These are phyloP conservation scores for Cryptococcus sp. DNA, from an alignment of 1,284 basidiomycete genomes.

Conservation along the genomic window DNA sequence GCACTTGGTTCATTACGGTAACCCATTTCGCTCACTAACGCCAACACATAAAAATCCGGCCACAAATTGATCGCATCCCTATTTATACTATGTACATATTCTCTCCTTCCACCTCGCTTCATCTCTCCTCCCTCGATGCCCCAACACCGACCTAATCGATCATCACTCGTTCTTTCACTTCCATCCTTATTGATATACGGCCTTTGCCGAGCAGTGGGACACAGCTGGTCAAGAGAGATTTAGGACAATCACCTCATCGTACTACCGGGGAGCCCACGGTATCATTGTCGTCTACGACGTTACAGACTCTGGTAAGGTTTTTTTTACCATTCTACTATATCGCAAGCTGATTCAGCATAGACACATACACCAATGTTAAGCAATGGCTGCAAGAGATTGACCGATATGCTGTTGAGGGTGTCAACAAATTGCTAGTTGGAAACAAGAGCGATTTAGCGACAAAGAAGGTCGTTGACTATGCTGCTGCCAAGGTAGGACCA, in stretches of 20 bases:
- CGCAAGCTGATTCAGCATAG: constrained; percentile 48
- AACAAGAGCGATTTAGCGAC: constrained; percentile 97
- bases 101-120: neutral
- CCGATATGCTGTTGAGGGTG: constrained; percentile 96
- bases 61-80: neutral
- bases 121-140: neutral
- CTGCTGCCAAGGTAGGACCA: constrained; percentile 77
- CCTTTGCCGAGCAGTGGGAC: constrained; percentile 68
- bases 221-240: constrained; percentile 98
- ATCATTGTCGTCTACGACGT: constrained; percentile 99
- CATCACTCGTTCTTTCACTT: neutral
- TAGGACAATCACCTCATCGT: constrained; percentile 99
- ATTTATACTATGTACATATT: neutral
- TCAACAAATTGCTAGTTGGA: constrained; percentile 95
- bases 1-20: too few relatives aligned
- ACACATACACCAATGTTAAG: constrained; percentile 98
- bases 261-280: constrained; percentile 94
- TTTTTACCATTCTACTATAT: neutral
- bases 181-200: neutral
- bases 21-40: too few relatives aligned
- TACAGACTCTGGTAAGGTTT: constrained; percentile 82
- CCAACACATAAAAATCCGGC: too few relatives aligned
- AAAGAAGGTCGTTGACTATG: constrained; percentile 99
- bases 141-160: neutral
- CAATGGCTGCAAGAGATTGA: constrained; percentile 99